Evolutionary conservation across 148 eudicot genomes (phyloP), one percentile per base, ranked within the genome.

Genomic region (Amaranthus hypochondriacus): DNA sequence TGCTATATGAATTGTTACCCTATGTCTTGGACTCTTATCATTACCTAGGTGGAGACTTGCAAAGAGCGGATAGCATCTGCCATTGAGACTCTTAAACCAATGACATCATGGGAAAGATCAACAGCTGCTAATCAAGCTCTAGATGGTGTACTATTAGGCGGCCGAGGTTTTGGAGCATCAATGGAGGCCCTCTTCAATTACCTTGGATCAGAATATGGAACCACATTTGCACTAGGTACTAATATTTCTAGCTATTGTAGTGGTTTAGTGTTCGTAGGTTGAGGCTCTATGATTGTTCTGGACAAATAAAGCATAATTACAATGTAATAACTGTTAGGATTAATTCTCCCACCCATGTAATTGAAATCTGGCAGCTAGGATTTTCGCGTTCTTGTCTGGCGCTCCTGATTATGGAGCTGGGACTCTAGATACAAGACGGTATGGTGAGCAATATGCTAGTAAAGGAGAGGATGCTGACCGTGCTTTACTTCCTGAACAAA

Each of bases 401-500:
- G 89, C 90, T 75, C 98, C 98, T 81, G 98, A 94, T 87, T 91
- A 78, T 79, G 98, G 98, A 76, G 88, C 91, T 76, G 98, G 98
- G 57, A 96, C 91, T 76, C 86, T 94, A 28, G 98, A 94, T 84
- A 94, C 98, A 48, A 83, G 89, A 84, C 83, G 98, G 74, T 94
- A 94, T 72, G 98, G 98, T 48, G 98, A 94, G 84, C 98, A 94
- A 74, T 94, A 94, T 86, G 98, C 98, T 68, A 94, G 98, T 79
- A 94, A 86, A 88, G 83, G 98, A 83, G 98, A 94, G 89, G 98
- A 94, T 86, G 98, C 98, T 53, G 98, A 94, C 77, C 97, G 78
- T 74, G 97, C 98, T 81, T 80, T 94, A 77, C 97, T 94, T 80
- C 98, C 98, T 42, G 98, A 94, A 83, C 98, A 94, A 86, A 94